These are phyloP conservation scores for Purpureocillium lavendulum DNA, from an alignment of 2,329 filamentous ascomycete species.

Conservation along the genomic window DNA sequence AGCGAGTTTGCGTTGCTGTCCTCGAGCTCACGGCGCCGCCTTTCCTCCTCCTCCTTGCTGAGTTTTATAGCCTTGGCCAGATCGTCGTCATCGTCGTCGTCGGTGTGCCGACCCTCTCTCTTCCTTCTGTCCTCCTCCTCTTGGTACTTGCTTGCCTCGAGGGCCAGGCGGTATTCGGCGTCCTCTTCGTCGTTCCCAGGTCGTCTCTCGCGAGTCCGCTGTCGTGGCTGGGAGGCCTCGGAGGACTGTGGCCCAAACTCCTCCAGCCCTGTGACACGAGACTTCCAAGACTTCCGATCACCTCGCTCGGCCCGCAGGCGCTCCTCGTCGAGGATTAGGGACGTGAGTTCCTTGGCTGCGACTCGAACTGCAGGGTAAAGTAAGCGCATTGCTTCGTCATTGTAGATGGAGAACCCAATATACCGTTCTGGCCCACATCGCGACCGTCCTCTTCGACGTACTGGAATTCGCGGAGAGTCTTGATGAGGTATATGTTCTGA, in stretches of 20 bases:
- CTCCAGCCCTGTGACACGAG: constrained; percentile 86
- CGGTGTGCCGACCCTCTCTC: constrained; percentile 53
- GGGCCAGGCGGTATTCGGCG: constrained; percentile 78
- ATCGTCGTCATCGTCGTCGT: constrained; percentile 68
- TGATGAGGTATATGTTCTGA: constrained; percentile 98
- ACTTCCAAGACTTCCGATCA: constrained; percentile 94
- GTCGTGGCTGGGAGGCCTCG: constrained; percentile 31
- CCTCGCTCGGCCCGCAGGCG: constrained; percentile 80
- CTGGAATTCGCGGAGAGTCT: constrained; percentile 93
- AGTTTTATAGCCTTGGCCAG: constrained; percentile 90
- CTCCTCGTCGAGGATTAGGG: constrained; percentile 88
- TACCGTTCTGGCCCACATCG: constrained; percentile 95
- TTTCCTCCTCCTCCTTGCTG: constrained; percentile 89
- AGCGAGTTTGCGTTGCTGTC: constrained; percentile 75
- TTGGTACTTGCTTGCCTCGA: constrained; percentile 91
- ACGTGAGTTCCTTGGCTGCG: constrained; percentile 90
- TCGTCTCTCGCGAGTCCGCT: constrained; percentile 36
- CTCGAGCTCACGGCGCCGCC: constrained; percentile 78
- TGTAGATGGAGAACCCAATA: neutral
- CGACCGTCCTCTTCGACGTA: constrained; percentile 92
- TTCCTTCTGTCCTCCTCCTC: constrained; percentile 82
- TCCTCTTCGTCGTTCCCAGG: constrained; percentile 69
- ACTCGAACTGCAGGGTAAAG: constrained; percentile 61
- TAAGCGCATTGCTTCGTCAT: constrained; percentile 5
- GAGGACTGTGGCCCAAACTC: constrained; percentile 53